Base-by-base conservation (phyloP, 768 basidiomycete genomes). In the Russula compacta region DNA sequence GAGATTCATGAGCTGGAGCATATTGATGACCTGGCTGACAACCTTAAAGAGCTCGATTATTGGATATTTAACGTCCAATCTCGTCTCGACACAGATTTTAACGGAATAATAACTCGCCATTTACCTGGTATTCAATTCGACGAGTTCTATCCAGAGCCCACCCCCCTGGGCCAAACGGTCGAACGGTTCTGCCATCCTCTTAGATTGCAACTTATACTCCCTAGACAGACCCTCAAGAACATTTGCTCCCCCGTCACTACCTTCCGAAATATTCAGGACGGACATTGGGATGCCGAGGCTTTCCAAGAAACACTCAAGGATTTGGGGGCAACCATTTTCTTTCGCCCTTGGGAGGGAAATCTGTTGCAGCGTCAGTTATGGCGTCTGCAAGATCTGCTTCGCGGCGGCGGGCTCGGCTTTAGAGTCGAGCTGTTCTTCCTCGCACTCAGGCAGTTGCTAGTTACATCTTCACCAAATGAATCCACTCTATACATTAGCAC, bases 351-450 rank as follows among this genome's bases (percentile, higher is more conserved):
- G 24, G 2, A 29, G 24, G 24, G 24, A 29, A 29, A 50, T 40
- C 21, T 43, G 39, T 50, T 60, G 59, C 49, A 35, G 29, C 47
- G 40, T 14, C 53, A 60, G n/a, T 8, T 60, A 4, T 60, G 47
- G 53, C 59, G 59, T 50, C 38, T 60, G 17, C 59, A 35, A 36
- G 59, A 56, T 29, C 6, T 60, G 36, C 59, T 53, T 24, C 48
- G 55, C 10, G 40, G 53, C 10, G 7, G 44, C 4, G 48, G 59
- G 29, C 48, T 60, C 10, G 53, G 59, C 4, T 55, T 43, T 46
- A 54, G 32, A 3, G n/a, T 54, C 3, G 59, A 60, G 15, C 59
- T 60, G 15, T 55, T 60, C 47, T 60, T 60, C 46, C 53, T 56
- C 32, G 10, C 48, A 8, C 21, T 50, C 6, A 35, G 48, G 38